Percentiles rank a stretch among this genome's conserved stretches.
Conservation (phyloP, 805 yeast species). For the Suhomyces xylopsoci region DNA sequence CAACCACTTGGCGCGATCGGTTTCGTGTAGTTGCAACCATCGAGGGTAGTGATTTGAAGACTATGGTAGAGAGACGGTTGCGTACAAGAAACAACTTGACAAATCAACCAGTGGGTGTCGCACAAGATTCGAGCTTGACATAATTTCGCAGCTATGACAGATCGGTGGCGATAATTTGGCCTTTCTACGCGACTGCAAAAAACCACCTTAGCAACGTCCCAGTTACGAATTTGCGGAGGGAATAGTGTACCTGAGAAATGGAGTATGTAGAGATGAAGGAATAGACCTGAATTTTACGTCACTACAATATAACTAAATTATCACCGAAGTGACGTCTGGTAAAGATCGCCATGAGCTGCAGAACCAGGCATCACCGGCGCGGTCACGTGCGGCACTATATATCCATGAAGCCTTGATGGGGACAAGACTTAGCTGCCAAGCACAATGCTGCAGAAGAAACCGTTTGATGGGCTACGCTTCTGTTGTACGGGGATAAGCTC, state of each 20-base stretch:
- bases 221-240: background rate
- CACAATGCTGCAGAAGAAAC: constrained; percentile 16
- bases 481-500: constrained; percentile 55
- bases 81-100: background rate
- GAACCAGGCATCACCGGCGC: background rate
- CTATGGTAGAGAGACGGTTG: background rate
- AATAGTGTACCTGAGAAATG: background rate
- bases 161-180: background rate
- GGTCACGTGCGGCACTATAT: background rate
- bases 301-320: background rate
- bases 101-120: background rate
- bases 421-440: background rate
- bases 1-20: background rate
- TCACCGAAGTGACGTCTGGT: background rate
- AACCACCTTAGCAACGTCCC: background rate
- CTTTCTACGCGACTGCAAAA: background rate
- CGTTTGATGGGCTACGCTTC: constrained; percentile 49
- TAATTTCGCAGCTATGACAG: background rate
- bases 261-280: background rate
- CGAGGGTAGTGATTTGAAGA: background rate
- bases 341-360: background rate
- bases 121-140: background rate
- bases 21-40: background rate
- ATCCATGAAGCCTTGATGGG: background rate
- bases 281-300: background rate